Conservation (phyloP, 164 flowering plant genomes). For the Houttuynia cordata region DNA sequence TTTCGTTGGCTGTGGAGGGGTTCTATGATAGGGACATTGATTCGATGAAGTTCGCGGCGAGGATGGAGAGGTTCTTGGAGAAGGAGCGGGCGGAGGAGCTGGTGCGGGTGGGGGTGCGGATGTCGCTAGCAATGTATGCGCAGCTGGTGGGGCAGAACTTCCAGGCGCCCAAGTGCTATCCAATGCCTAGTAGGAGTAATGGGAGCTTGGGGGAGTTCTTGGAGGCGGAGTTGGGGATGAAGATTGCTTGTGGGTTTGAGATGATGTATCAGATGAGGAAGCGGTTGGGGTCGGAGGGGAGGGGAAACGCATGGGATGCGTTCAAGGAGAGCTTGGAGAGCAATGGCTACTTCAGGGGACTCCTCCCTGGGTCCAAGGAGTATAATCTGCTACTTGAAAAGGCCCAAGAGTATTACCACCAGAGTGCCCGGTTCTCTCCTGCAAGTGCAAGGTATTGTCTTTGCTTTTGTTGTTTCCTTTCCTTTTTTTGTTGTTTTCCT, state of each 20-base stretch:
- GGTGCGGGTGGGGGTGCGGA: conserved; percentile 40
- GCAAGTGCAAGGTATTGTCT: conserved; percentile 48
- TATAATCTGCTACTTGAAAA: conserved; percentile 63
- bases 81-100: conserved; percentile 52
- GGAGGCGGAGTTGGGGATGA: conserved; percentile 93
- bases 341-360: conserved; percentile 68
- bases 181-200: conserved; percentile 48
- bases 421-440: conserved; percentile 38
- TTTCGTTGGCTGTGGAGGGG: conserved; percentile 81
- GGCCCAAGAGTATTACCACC: conserved; percentile 60
- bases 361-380: conserved; percentile 83
- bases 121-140: conserved; percentile 94
- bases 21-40: conserved; percentile 89
- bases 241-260: conserved; percentile 92
- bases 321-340: conserved; percentile 58
- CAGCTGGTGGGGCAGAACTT: conserved; percentile 79
- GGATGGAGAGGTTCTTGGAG: conserved; percentile 66
- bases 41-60: conserved; percentile 73
- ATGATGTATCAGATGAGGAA: conserved; percentile 77
- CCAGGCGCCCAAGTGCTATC: conserved; percentile 78
- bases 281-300: conserved; percentile 50
- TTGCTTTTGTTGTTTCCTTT: neutral
- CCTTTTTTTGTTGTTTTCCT: too few relatives aligned
- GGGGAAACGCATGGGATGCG: conserved; percentile 67
- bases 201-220: conserved; percentile 17